Conservation (phyloP, 2,329 filamentous ascomycete species). For the Xylariaceae sp. region DNA sequence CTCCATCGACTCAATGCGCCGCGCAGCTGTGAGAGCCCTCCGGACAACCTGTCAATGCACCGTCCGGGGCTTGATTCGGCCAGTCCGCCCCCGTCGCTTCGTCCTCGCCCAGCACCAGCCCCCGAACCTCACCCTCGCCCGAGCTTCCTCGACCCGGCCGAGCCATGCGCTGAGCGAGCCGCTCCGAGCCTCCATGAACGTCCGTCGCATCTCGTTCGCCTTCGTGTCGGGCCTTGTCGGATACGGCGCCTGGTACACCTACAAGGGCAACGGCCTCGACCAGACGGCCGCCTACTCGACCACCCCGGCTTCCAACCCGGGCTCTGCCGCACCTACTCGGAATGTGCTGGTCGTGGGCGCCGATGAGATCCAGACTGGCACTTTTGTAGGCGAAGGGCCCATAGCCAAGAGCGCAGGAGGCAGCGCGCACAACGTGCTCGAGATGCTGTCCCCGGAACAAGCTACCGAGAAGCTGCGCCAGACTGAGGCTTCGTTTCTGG, state of each 20-base stretch:
- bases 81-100: constrained; percentile 33
- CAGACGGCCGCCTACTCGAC: constrained; percentile 29
- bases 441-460: constrained; percentile 95
- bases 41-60: constrained; percentile 60
- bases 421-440: constrained; percentile 75
- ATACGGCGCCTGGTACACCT: constrained; percentile 70
- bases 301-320: constrained; percentile 31
- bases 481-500: constrained; percentile 85
- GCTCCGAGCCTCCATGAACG: constrained; percentile 66
- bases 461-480: constrained; percentile 81
- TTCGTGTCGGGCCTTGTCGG: constrained; percentile 64
- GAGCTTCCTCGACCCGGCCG: constrained; percentile 30
- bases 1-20: constrained; percentile 59
- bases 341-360: constrained; percentile 82
- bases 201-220: constrained; percentile 59
- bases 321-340: constrained; percentile 43
- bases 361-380: constrained; percentile 82
- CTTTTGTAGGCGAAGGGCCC: constrained; percentile 76
- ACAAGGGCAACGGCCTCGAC: constrained; percentile 39
- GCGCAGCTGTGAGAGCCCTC: constrained; percentile 59
- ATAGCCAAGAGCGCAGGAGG: constrained; percentile 84
- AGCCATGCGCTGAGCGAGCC: constrained; percentile 36
- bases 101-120: constrained; percentile 20
- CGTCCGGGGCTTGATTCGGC: constrained; percentile 52
- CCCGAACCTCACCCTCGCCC: constrained; percentile 23